These are phyloP conservation scores for Scleroderma bovista DNA, from an alignment of 768 basidiomycete genomes.

Conservation along the genomic window DNA sequence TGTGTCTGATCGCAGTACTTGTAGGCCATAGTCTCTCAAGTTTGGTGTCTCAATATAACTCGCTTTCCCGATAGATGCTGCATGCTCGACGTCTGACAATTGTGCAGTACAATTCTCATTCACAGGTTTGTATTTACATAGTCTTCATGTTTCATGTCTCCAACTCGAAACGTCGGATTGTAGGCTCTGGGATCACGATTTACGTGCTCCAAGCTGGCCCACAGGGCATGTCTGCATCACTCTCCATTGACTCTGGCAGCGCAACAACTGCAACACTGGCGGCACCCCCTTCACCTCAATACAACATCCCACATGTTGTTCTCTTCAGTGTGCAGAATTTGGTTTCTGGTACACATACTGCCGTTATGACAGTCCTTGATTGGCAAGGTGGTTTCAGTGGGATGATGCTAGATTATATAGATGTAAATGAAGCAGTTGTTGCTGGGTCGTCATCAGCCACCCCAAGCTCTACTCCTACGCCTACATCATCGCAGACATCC, in stretches of 20 bases:
- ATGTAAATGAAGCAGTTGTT: slow-evolving; percentile 19
- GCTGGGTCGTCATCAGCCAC: not conserved
- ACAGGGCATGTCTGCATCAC: slow-evolving; percentile 22
- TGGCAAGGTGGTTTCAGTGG: slow-evolving; percentile 22
- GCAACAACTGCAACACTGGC: slow-evolving; percentile 17
- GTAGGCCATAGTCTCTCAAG: slow-evolving; percentile 7
- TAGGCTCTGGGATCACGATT: slow-evolving; percentile 25
- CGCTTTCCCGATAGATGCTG: slow-evolving; percentile 14
- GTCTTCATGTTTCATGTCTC: not conserved
- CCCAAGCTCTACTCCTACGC: not conserved
- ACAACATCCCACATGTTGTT: slow-evolving; percentile 15
- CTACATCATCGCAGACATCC: slow-evolving; percentile 3
- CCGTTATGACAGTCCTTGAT: slow-evolving; percentile 18
- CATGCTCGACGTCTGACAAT: slow-evolving; percentile 17
- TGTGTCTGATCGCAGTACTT: slow-evolving; percentile 13
- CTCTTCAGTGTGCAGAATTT: slow-evolving; percentile 19
- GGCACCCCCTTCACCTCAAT: slow-evolving; percentile 19
- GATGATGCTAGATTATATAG: slow-evolving; percentile 26
- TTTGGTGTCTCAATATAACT: not conserved
- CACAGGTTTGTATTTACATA: slow-evolving; percentile 7
- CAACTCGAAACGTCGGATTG: not conserved
- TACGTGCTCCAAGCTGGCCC: slow-evolving; percentile 25
- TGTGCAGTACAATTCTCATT: slow-evolving; percentile 23
- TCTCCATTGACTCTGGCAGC: slow-evolving; percentile 19
- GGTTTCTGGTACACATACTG: slow-evolving; percentile 18